Base-by-base conservation (phyloP, 495 filamentous ascomycete genomes). In the Tuber calosporum region DNA sequence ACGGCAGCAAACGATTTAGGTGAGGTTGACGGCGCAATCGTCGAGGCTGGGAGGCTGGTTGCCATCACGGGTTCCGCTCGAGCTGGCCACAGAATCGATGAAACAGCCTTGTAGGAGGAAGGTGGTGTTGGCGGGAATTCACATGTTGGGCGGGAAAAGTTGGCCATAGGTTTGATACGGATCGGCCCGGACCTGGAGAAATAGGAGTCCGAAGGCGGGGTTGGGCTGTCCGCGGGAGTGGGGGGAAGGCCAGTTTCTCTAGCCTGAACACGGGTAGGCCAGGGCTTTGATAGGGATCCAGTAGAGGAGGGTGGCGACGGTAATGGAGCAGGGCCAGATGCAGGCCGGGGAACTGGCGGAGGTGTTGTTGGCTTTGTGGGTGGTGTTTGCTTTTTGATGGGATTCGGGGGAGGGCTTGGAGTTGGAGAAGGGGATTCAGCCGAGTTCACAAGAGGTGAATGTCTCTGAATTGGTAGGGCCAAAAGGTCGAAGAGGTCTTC, bases 161-260 rank as follows among this genome's bases (percentile, higher is more conserved):
- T 53, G 45, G n/a, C 45, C 45, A 26, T 53, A 53, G 45, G 45
- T 53, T 53, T 53, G 45, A 53, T 53, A 53, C 45, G 45, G 22
- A 53, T 53, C 26, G 45, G 45, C 22, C 26, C 45, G 45, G 45
- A 53, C 45, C 26, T 53, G 8, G 45, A 22, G 45, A 53, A 53
- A 26, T 53, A 53, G 45, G 45, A 53, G 2, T 22, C 45, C 22
- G 45, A 26, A 3, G 45, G 3, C 22, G 45, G 45, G 22, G 45
- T 53, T 26, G 45, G 45, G 62, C 71, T 75, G 71, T 70, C 41
- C 26, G 72, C 69, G 8, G 76, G 74, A 15, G 76, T 77, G 7
- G 67, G 67, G 17, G 67, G 74, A 36, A 37, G 40, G 13, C 69
- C 68, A 20, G 45, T 8, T 26, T 72, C 74, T 4, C n/a, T 53